These are phyloP conservation scores for Ogataea sp. DNA, from an alignment of 805 yeast species.

Conservation along the genomic window DNA sequence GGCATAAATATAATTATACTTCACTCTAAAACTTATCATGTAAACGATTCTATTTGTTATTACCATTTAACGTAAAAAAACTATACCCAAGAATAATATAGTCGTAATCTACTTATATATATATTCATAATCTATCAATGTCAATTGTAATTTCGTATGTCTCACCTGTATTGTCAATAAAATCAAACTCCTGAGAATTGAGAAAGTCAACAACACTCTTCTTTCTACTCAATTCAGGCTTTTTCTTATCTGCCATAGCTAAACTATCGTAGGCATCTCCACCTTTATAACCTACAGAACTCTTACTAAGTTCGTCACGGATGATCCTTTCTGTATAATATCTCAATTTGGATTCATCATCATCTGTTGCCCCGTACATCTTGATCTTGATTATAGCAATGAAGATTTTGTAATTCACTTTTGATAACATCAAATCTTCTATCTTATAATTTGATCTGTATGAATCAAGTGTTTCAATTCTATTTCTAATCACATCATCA, in stretches of 20 bases:
- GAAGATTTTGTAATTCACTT: slow-evolving; percentile 53
- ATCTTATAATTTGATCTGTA: slow-evolving; percentile 45
- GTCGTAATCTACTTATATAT: not conserved
- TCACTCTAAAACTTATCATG: no score
- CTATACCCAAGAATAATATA: slow-evolving; percentile 5
- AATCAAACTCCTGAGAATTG: slow-evolving; percentile 19
- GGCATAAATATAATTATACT: no score
- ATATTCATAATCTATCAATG: slow-evolving; percentile 17
- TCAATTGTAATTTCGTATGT: slow-evolving; percentile 37
- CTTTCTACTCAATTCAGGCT: not conserved
- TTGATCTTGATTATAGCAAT: slow-evolving; percentile 46
- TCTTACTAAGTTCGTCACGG: not conserved
- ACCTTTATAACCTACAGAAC: not conserved
- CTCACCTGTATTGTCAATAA: slow-evolving; percentile 20
- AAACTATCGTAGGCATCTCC: not conserved
- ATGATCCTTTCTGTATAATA: slow-evolving; percentile 40
- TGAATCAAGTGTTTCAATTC: slow-evolving; percentile 38
- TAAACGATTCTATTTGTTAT: no score
- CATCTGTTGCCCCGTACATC: slow-evolving; percentile 66
- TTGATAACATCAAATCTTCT: slow-evolving; percentile 43
- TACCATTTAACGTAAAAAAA: no score
- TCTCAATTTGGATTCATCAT: slow-evolving; percentile 54
- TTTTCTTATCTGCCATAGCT: not conserved
- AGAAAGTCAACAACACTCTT: slow-evolving; percentile 3
- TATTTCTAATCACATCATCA: slow-evolving; percentile 31